A percentile compares a stretch with the other conserved stretches of the same genome.
phyloP scores from a whole-genome alignment of 495 filamentous ascomycete genomes.

The Collariella sp. region DNA sequence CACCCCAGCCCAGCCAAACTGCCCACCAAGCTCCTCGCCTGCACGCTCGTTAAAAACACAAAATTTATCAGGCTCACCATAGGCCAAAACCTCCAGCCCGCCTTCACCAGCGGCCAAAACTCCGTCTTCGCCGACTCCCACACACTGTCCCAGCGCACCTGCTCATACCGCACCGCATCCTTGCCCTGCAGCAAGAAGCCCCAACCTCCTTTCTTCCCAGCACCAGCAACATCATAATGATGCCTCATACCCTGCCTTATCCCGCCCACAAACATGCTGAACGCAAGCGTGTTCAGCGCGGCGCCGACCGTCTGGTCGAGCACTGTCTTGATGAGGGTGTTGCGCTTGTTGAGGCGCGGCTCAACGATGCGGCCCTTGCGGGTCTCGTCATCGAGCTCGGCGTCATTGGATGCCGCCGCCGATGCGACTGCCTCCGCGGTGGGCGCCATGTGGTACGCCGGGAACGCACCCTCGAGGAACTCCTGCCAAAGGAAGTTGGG shows the following conservation, averaged over 20 bases:
- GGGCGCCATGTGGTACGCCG: constrained; percentile 33
- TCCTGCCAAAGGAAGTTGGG: constrained; percentile 76
- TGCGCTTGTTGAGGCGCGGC: constrained; percentile 51
- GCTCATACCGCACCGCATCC: constrained; percentile 23
- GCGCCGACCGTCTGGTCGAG: constrained; percentile 77
- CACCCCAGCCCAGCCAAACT: constrained; percentile 74
- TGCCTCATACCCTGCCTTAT: constrained; percentile 34
- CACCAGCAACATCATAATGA: not conserved
- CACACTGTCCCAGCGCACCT: constrained; percentile 28
- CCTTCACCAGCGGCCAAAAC: constrained; percentile 61
- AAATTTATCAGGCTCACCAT: constrained; percentile 72
- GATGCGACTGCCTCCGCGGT: constrained; percentile 29
- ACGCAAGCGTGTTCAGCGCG: constrained; percentile 67
- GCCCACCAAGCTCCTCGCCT: constrained; percentile 67
- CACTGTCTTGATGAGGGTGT: constrained; percentile 71
- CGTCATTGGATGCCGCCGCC: constrained; percentile 33
- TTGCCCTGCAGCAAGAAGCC: constrained; percentile 15
- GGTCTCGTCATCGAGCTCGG: constrained; percentile 36
- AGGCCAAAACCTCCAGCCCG: constrained; percentile 78
- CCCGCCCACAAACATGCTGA: constrained; percentile 44
- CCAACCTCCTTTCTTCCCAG: constrained; percentile 10
- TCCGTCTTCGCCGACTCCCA: constrained; percentile 39
- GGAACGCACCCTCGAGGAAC: constrained; percentile 44
- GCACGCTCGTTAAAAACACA: constrained; percentile 62
- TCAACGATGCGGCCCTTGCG: constrained; percentile 34